These are phyloP conservation scores for Amylocarpus encephaloides DNA, from an alignment of 2,329 filamentous ascomycete species.

Conservation along the genomic window DNA sequence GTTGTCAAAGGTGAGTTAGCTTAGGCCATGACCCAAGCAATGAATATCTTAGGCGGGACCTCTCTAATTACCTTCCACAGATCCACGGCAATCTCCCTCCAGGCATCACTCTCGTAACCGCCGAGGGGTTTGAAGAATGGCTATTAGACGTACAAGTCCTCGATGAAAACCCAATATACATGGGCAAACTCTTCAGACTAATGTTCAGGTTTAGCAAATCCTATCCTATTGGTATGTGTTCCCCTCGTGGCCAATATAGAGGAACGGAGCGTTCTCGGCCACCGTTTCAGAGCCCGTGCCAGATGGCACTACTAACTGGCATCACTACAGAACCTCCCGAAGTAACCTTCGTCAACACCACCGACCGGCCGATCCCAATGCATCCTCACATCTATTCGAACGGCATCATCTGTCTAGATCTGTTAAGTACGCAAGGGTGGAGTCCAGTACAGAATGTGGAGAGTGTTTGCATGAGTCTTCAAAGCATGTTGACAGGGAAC, in stretches of 20 bases:
- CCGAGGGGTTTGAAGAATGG: constrained; percentile 85
- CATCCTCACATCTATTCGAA: constrained; percentile 97
- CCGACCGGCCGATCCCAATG: constrained; percentile 70
- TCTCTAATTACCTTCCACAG: constrained; percentile 15
- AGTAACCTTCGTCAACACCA: constrained; percentile 72
- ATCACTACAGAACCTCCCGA: constrained; percentile 72
- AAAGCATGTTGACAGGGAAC: constrained; percentile 97
- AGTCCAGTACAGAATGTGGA: constrained; percentile 95
- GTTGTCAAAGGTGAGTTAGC: constrained; percentile 44
- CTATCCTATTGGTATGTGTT: constrained; percentile 77
- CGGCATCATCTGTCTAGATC: constrained; percentile 94
- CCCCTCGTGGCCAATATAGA: neutral
- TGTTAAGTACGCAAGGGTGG: constrained; percentile 85
- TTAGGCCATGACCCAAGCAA: neutral
- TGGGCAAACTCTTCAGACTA: constrained; percentile 71
- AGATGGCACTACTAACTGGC: neutral
- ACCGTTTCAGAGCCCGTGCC: neutral
- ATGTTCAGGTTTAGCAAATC: constrained; percentile 77
- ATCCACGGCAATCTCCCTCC: constrained; percentile 41
- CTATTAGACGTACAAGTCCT: constrained; percentile 85
- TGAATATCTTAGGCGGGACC: neutral
- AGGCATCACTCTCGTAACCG: constrained; percentile 71
- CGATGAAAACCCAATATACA: constrained; percentile 84
- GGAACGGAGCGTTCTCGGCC: neutral
- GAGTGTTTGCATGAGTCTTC: constrained; percentile 92